A percentile compares a stretch with the other conserved stretches of the same genome.
Evolutionary conservation across 2,329 filamentous ascomycete species (phyloP).

Genomic region (Xylaria sp.): DNA sequence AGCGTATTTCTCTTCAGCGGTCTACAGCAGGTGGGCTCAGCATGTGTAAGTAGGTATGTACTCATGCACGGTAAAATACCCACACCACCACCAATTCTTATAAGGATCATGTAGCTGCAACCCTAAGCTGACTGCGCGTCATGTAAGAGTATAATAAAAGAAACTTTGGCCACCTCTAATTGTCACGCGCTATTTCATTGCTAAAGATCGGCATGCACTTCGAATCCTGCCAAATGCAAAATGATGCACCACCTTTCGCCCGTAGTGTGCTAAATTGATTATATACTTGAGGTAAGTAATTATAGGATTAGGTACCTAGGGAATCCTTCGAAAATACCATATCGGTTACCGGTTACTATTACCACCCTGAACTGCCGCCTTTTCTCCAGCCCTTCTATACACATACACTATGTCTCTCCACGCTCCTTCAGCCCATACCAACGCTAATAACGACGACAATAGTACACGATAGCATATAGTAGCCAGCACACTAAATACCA

Average conservation of each 20-base stretch:
- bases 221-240: constrained; percentile 27
- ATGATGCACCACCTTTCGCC: constrained; percentile 3
- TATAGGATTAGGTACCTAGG: not conserved
- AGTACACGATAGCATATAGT: not conserved
- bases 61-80: not conserved
- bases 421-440: not conserved
- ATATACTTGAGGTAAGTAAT: not conserved
- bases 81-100: constrained; percentile 1
- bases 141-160: constrained; percentile 36
- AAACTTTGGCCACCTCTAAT: constrained; percentile 23
- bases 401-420: not conserved
- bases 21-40: too few species aligned
- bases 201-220: constrained; percentile 20
- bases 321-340: constrained; percentile 1
- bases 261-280: constrained; percentile 3
- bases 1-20: constrained; percentile 8
- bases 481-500: not conserved
- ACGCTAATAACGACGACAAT: not conserved
- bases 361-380: not conserved
- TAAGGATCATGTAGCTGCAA: constrained; percentile 33
- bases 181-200: constrained; percentile 25
- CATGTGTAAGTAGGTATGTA: too few species aligned
- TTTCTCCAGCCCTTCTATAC: not conserved
- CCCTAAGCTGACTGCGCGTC: constrained; percentile 37
- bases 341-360: not conserved